phyloP scores from a whole-genome alignment of 225 moss, liverwort and hornwort genomes.

The Lunularia cruciata region DNA sequence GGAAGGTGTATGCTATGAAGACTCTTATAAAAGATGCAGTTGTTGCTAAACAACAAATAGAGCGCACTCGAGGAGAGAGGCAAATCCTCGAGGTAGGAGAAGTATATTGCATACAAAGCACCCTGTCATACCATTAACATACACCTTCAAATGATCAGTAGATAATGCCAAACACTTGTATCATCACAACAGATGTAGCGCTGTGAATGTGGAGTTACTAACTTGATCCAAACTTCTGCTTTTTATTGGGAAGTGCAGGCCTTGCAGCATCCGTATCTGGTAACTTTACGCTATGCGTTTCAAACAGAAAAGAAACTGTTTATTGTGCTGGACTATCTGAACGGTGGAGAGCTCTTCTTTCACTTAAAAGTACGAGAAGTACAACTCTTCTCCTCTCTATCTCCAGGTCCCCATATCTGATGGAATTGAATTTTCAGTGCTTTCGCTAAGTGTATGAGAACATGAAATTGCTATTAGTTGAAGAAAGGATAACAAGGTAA shows the following conservation, averaged over 20 bases:
- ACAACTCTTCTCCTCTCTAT: neutral
- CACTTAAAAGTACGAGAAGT: conserved; percentile 16
- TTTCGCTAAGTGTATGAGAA: neutral
- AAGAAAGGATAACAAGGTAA: too few species aligned
- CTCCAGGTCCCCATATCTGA: neutral
- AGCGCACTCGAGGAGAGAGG: conserved; percentile 9
- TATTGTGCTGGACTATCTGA: conserved; percentile 19
- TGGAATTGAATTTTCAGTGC: neutral
- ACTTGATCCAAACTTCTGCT: too few species aligned
- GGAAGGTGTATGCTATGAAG: conserved; percentile 12
- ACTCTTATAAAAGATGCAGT: conserved; percentile 14
- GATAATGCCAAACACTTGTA: too few species aligned
- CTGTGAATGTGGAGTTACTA: too few species aligned
- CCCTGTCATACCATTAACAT: too few species aligned
- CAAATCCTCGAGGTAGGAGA: conserved; percentile 14
- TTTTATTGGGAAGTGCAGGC: conserved; percentile 8
- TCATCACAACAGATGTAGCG: too few species aligned
- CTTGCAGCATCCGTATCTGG: conserved; percentile 16
- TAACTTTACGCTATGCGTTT: conserved; percentile 17
- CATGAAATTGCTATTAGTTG: too few species aligned
- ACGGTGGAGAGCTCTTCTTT: conserved; percentile 22
- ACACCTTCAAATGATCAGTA: too few species aligned
- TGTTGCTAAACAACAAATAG: conserved; percentile 14
- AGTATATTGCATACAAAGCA: too few species aligned
- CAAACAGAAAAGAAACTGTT: conserved; percentile 21